These are phyloP conservation scores for Detonula confervacea DNA, from an alignment of 352 stramenopile genomes.

Conservation along the genomic window DNA sequence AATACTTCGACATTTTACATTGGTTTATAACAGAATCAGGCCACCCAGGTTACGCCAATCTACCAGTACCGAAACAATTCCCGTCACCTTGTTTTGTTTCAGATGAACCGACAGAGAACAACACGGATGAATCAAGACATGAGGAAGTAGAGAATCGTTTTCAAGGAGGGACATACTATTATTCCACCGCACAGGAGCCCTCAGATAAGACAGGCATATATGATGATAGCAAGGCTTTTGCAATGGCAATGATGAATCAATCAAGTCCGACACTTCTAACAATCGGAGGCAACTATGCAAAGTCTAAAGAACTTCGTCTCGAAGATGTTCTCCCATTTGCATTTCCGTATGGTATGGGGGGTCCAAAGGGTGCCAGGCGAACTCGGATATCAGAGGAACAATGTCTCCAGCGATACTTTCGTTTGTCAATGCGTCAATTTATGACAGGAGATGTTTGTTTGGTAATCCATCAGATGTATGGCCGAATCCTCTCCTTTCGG, in stretches of 20 bases:
- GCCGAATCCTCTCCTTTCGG: not conserved
- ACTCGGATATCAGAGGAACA: not conserved
- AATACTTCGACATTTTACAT: not conserved
- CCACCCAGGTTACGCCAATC: slow-evolving; percentile 5
- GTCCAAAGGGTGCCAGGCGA: not conserved
- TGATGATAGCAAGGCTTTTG: not conserved
- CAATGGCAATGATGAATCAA: slow-evolving; percentile 12
- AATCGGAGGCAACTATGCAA: slow-evolving; percentile 10
- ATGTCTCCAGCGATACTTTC: slow-evolving; percentile 14
- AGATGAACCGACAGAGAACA: slow-evolving; percentile 6
- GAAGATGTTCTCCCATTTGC: slow-evolving; percentile 21
- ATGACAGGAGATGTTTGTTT: slow-evolving; percentile 23
- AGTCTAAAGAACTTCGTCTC: slow-evolving; percentile 7
- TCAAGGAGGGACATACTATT: not conserved
- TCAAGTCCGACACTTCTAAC: slow-evolving; percentile 17
- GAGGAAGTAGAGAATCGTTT: slow-evolving; percentile 5
- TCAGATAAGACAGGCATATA: not conserved
- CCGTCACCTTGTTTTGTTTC: slow-evolving; percentile 1
- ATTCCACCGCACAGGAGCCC: not conserved
- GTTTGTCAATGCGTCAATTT: slow-evolving; percentile 24
- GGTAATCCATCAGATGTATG: slow-evolving; percentile 14
- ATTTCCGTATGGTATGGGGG: slow-evolving; percentile 27
- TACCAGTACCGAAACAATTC: not conserved
- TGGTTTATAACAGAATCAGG: slow-evolving; percentile 27
- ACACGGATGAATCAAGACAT: slow-evolving; percentile 3